These are phyloP conservation scores for Trichoderma afroharzianum DNA, from an alignment of 2,329 filamentous ascomycete species.

Conservation along the genomic window DNA sequence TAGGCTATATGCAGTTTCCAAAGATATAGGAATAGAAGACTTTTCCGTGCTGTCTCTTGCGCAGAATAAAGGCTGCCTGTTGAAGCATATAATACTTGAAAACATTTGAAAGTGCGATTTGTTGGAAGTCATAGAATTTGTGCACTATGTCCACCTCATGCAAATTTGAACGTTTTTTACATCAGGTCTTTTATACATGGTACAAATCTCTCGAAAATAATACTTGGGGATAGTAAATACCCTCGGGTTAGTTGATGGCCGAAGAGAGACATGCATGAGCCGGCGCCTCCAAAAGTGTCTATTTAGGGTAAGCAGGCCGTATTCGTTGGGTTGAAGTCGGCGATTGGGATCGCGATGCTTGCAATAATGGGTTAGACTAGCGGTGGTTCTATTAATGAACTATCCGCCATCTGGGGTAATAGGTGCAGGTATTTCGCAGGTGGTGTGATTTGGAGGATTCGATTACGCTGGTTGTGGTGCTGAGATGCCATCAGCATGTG, in stretches of 20 bases:
- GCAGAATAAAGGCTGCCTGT: too few species aligned
- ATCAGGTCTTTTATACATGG: background rate
- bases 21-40: too few species aligned
- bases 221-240: background rate
- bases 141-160: too few species aligned
- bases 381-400: background rate
- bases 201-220: background rate
- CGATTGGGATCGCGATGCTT: background rate
- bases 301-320: background rate
- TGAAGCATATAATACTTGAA: too few species aligned
- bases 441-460: background rate
- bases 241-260: background rate
- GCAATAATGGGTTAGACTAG: background rate
- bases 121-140: too few species aligned
- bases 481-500: background rate
- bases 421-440: background rate
- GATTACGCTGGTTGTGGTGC: background rate
- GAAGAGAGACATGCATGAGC: slow-evolving; percentile 5
- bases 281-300: background rate
- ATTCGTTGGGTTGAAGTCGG: background rate
- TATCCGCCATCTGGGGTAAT: background rate
- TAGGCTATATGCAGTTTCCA: too few species aligned
- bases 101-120: background rate
- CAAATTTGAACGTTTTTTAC: background rate
- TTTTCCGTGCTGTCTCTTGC: too few species aligned